These are phyloP conservation scores for Brassica juncea DNA, from an alignment of 345 rosid species.

Conservation along the genomic window DNA sequence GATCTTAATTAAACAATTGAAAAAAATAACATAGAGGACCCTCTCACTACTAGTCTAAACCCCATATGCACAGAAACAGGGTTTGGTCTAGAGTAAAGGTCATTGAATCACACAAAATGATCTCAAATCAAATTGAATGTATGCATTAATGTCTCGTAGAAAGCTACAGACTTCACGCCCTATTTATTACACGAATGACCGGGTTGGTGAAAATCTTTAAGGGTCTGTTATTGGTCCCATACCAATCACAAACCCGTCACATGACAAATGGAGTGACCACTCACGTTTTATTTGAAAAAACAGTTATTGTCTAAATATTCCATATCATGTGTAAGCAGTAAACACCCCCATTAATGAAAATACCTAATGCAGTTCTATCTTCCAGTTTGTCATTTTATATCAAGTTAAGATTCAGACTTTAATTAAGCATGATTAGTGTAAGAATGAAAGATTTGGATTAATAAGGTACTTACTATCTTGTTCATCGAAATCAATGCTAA, in stretches of 20 bases:
- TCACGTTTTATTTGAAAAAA: neutral
- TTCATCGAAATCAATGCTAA: constrained; percentile 84
- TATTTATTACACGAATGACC: constrained; percentile 38
- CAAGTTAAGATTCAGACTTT: neutral
- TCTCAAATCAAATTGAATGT: constrained; percentile 37
- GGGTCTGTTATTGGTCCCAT: constrained; percentile 35
- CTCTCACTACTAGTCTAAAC: constrained; percentile 19
- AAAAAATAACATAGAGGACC: neutral
- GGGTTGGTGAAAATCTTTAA: constrained; percentile 37
- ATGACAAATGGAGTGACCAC: constrained; percentile 1
- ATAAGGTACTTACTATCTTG: constrained; percentile 65
- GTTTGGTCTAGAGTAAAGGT: constrained; percentile 27
- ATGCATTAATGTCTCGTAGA: constrained; percentile 41
- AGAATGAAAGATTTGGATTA: neutral
- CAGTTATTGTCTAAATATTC: constrained; percentile 24
- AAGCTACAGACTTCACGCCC: constrained; percentile 36
- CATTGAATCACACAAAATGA: constrained; percentile 24
- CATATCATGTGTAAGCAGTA: constrained; percentile 7
- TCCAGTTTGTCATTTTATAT: neutral
- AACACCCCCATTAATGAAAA: constrained; percentile 17
- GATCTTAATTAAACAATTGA: constrained; percentile 13
- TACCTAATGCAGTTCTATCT: neutral
- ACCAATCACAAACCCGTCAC: constrained; percentile 34
- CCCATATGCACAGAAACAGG: constrained; percentile 39
- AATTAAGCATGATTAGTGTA: neutral